phyloP scores from a whole-genome alignment of 176 grass and related monocot species.

The Hsuehochloa calcarea region DNA sequence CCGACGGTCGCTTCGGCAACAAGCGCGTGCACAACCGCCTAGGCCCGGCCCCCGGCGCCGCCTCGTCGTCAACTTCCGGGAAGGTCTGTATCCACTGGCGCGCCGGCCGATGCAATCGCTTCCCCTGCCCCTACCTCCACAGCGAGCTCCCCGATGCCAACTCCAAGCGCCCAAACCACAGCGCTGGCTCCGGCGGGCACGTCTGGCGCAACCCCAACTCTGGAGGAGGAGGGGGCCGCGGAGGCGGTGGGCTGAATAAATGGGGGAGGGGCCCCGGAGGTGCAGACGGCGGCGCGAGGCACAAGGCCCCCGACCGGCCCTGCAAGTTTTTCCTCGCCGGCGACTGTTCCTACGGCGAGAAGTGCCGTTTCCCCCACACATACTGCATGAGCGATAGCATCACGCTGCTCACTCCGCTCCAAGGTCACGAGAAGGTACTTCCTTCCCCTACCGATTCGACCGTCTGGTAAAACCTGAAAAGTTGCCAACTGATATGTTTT shows the following conservation, averaged over 20 bases:
- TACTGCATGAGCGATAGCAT: conserved; percentile 71
- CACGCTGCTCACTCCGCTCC: conserved; percentile 65
- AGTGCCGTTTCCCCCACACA: conserved; percentile 65
- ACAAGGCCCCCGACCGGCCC: conserved; percentile 35
- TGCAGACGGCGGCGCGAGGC: conserved; percentile 17
- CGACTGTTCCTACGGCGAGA: conserved; percentile 69
- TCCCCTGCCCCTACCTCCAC: conserved; percentile 88
- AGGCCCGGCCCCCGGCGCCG: conserved; percentile 28
- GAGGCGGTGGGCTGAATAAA: conserved; percentile 37
- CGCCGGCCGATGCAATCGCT: conserved; percentile 82
- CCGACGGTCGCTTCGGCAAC: conserved; percentile 61
- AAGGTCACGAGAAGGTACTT: conserved; percentile 78
- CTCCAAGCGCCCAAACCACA: conserved; percentile 51
- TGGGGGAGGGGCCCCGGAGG: conserved; percentile 73
- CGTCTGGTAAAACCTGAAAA: background rate
- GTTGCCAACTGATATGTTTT: background rate
- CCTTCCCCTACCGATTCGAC: conserved; percentile 1
- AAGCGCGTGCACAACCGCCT: conserved; percentile 55
- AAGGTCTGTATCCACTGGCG: conserved; percentile 87
- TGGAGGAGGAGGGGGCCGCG: conserved; percentile 23
- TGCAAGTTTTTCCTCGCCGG: conserved; percentile 74
- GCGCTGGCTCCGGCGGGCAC: conserved; percentile 17
- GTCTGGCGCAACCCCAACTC: conserved; percentile 72
- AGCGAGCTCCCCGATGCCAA: conserved; percentile 64
- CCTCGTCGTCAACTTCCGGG: conserved; percentile 33